Base-by-base conservation (phyloP, 2,329 filamentous ascomycete genomes). In the Penicillium palitans region DNA sequence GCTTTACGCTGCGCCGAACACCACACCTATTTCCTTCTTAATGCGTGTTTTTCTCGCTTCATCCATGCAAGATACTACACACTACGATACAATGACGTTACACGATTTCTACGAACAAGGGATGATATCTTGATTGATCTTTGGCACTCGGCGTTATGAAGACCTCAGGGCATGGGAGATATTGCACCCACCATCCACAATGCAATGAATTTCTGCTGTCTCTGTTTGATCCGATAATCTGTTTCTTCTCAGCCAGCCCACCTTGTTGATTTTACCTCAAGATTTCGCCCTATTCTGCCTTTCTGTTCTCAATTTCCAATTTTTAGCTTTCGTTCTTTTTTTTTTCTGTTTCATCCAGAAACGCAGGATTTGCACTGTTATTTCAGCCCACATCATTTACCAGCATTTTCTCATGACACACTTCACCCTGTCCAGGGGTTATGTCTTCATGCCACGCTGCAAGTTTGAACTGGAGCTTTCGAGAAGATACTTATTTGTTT, bases 91-190 rank as follows among this genome's bases (percentile, higher is more conserved):
- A 58, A 58, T 40, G 50, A 61, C 66, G 60, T 62, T 64, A 41
- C 55, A 66, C 51, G 63, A 66, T 54, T 65, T 60, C 41, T 47
- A 66, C 42, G 62, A 67, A 51, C 40, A 52, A 42, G 56, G 48
- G 39, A 62, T 42, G 55, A 60, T 17, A 59, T 61, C 55, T 44
- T 52, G 45, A 51, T 41, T 42, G 50, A 56, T 61, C 61, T 59
- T 58, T 66, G 66, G 66, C 62, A 57, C 57, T 60, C 41, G 60
- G 58, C 47, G 58, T 64, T 62, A 42, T 54, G 47, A 35, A 56
- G 42, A 60, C 53, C 47, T 60, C 41, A 58, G 47, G 49, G 53
- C 44, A 52, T 45, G 41, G 25, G 52, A 55, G 52, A 48, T 52
- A 52, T 53, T 56, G 57, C 25, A 55, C 51, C 25, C 39, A 37